Base-by-base conservation (phyloP, 768 basidiomycete species). In the Podaxis sp. region DNA sequence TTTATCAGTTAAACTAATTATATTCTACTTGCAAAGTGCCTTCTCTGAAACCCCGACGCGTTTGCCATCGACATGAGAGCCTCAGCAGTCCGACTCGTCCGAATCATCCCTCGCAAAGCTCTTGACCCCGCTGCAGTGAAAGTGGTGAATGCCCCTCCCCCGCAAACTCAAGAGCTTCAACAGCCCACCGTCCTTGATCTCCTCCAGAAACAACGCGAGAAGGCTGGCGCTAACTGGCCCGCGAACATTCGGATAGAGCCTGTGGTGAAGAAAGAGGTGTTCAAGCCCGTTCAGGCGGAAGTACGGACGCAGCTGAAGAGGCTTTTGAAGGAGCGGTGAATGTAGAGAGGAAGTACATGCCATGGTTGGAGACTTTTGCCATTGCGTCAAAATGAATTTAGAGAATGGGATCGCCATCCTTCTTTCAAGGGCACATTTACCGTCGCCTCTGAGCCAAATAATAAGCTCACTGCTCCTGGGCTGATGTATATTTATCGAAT, bases 171-270 rank as follows among this genome's bases (percentile, higher is more conserved):
- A n/a, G 76, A 78, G 25, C 65, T 75, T 36, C 70, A 71, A 43
- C 68, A 68, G 50, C 73, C 74, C 17, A 75, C 74, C 2, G 65
- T 79, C 12, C 74, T 80, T 24, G 75, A 78, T 47, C 56, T 73
- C 6, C 73, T 82, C 12, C 66, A 74, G 63, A 65, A 73, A 64
- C 73, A 74, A 51, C 75, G 73, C 60, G 69, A 73, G 50, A 63
- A 66, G 17, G 73, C 76, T 29, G 78, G 76, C 7, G 65, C 71
- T 3, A 53, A 62, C 0, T 82, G 80, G 80, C 81, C 81, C 6
- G 58, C 65, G n/a, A 82, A 82, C 67, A 73, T 82, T 55, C 74
- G 80, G 33, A 72, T 82, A 46, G 81, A 82, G 65, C 78, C 75
- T 11, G 74, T 76, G 51, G 68, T 80, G 29, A 80, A 77, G 70